Conservation (phyloP, 176 grass and related monocot genomes). For the Oropetium thomaeum region DNA sequence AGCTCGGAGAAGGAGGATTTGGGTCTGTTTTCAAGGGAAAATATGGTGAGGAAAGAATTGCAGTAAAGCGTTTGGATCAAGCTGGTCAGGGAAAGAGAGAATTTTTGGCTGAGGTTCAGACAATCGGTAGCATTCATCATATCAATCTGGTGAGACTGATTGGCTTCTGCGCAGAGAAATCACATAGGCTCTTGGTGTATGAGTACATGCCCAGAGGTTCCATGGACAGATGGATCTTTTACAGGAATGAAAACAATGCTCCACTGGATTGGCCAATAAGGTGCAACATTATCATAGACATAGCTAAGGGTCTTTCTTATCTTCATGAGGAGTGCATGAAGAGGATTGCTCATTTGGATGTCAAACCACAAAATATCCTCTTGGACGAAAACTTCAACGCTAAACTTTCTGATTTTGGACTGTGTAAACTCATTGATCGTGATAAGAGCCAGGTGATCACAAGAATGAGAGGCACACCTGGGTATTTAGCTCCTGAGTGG, state of each 20-base stretch:
- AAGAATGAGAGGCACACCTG: constrained; percentile 45
- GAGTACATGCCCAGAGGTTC: constrained; percentile 53
- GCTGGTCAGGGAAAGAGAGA: constrained; percentile 31
- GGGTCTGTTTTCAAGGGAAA: constrained; percentile 32
- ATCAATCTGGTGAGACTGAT: constrained; percentile 49
- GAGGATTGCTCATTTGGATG: constrained; percentile 41
- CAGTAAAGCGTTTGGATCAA: constrained; percentile 37
- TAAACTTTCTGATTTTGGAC: constrained; percentile 47
- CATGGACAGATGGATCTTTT: constrained; percentile 50
- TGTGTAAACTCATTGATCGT: constrained; percentile 55
- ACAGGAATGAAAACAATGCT: background rate
- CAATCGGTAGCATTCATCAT: constrained; percentile 53
- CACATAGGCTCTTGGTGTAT: constrained; percentile 40
- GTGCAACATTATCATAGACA: constrained; percentile 22
- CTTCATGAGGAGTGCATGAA: constrained; percentile 46
- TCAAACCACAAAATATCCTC: constrained; percentile 54
- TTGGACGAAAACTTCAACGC: constrained; percentile 45
- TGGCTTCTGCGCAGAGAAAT: constrained; percentile 52
- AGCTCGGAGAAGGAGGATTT: constrained; percentile 36
- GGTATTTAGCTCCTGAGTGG: constrained; percentile 60
- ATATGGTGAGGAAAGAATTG: background rate
- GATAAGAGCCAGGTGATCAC: constrained; percentile 52
- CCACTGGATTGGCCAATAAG: constrained; percentile 28
- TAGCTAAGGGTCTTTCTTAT: constrained; percentile 50
- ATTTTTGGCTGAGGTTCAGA: constrained; percentile 55